Percentiles rank a stretch among this genome's conserved stretches.
These are phyloP conservation scores for Cyberlindnera bimundalis DNA, from an alignment of 805 yeast genomes.

Conservation along the genomic window DNA sequence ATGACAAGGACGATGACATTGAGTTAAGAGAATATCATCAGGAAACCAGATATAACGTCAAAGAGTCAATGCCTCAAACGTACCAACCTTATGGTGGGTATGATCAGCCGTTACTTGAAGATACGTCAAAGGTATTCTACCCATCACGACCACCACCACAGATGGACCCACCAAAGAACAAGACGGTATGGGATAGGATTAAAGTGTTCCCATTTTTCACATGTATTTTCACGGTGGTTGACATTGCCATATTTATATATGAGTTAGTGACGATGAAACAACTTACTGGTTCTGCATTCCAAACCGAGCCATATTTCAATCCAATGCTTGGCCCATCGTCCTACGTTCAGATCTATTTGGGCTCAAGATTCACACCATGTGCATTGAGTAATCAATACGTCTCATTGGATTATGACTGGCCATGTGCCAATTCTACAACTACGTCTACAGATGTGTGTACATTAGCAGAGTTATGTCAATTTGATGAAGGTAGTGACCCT, in stretches of 20 bases:
- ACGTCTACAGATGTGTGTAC: slow-evolving; percentile 52
- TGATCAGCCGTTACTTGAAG: background rate
- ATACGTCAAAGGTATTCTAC: background rate
- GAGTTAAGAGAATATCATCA: slow-evolving; percentile 2
- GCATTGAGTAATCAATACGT: slow-evolving; percentile 55
- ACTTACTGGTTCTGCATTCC: slow-evolving; percentile 62
- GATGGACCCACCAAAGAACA: background rate
- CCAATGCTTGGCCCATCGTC: slow-evolving; percentile 79
- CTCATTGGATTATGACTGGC: slow-evolving; percentile 44
- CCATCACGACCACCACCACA: background rate
- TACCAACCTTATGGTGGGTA: background rate
- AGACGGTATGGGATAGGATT: background rate
- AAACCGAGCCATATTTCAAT: slow-evolving; percentile 67
- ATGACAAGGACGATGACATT: slow-evolving; percentile 5
- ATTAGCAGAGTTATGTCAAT: slow-evolving; percentile 57
- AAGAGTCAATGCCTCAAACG: background rate
- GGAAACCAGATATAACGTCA: background rate
- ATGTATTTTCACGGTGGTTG: slow-evolving; percentile 35
- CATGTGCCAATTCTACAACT: slow-evolving; percentile 67
- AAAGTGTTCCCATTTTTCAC: slow-evolving; percentile 17
- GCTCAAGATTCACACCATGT: slow-evolving; percentile 70
- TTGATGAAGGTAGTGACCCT: slow-evolving; percentile 44
- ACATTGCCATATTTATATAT: slow-evolving; percentile 55
- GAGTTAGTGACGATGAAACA: slow-evolving; percentile 56
- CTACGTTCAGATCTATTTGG: slow-evolving; percentile 62